Conservation (phyloP, 768 basidiomycete genomes). For the Collybia nuda region DNA sequence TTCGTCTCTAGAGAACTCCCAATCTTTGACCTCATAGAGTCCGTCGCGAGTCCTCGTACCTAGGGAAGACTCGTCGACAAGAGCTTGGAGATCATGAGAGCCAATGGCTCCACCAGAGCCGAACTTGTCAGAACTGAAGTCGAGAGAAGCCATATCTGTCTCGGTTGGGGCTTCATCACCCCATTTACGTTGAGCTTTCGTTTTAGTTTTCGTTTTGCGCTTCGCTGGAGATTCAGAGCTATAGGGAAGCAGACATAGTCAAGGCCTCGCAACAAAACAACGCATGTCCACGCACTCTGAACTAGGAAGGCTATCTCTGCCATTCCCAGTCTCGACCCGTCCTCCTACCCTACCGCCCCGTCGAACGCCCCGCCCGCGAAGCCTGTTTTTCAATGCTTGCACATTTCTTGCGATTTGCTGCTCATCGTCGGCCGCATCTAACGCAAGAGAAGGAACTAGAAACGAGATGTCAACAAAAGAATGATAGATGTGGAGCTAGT, state of each 20-base stretch:
- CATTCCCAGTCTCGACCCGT: conserved; percentile 47
- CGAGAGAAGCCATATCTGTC: conserved; percentile 89
- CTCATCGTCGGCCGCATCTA: conserved; percentile 65
- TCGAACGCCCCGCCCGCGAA: conserved; percentile 73
- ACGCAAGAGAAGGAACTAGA: conserved; percentile 46
- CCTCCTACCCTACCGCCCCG: conserved; percentile 50
- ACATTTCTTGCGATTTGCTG: conserved; percentile 93
- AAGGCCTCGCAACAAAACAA: too few relatives aligned
- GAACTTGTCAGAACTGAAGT: conserved; percentile 72
- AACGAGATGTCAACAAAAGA: neutral
- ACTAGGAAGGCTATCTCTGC: conserved; percentile 58
- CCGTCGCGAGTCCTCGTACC: conserved; percentile 77
- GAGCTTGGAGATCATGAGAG: conserved; percentile 54
- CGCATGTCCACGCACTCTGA: conserved; percentile 61
- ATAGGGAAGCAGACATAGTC: neutral
- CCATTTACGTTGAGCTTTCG: conserved; percentile 89
- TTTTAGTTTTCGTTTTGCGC: conserved; percentile 59
- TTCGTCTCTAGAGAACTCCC: conserved; percentile 65
- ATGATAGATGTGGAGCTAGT: neutral
- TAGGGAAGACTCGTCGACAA: conserved; percentile 71
- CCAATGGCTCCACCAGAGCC: conserved; percentile 29
- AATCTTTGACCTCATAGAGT: conserved; percentile 67
- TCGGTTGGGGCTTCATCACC: conserved; percentile 79
- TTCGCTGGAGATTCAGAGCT: conserved; percentile 67
- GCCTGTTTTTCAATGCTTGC: conserved; percentile 80